phyloP scores from a whole-genome alignment of 352 stramenopile genomes.

The Globisporangium megalacanthum region DNA sequence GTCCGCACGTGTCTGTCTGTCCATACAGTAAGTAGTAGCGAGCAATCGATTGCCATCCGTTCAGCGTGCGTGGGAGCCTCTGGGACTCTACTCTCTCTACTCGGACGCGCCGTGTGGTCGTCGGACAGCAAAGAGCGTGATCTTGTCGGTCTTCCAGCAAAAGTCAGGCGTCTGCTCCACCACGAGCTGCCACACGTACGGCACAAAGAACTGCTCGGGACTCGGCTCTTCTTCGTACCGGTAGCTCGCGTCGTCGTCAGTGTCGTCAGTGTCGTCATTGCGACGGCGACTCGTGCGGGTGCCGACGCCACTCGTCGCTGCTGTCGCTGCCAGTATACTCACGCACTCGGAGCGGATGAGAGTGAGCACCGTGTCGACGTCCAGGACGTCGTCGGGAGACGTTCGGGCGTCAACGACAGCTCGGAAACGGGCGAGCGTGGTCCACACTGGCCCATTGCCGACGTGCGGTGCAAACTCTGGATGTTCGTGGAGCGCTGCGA shows the following conservation, averaged over 20 bases:
- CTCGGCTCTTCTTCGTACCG: constrained; percentile 69
- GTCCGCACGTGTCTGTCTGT: background rate
- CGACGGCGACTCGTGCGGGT: background rate
- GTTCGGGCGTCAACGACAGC: constrained; percentile 62
- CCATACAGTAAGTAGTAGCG: background rate
- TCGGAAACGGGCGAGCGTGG: constrained; percentile 55
- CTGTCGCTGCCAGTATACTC: constrained; percentile 48
- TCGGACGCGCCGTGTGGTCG: no score
- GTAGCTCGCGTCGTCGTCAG: constrained; percentile 69
- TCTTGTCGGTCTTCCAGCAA: constrained; percentile 76
- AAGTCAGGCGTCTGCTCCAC: constrained; percentile 73
- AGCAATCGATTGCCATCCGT: no score
- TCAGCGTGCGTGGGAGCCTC: no score
- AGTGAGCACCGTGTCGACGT: constrained; percentile 56
- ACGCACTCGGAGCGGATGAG: constrained; percentile 71
- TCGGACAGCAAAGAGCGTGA: constrained; percentile 61
- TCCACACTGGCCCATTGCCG: constrained; percentile 60
- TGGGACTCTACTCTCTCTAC: background rate
- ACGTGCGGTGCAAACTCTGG: constrained; percentile 55
- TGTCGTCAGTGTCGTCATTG: constrained; percentile 1
- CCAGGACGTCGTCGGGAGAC: constrained; percentile 41
- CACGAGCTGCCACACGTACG: constrained; percentile 73
- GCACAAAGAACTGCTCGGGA: constrained; percentile 74
- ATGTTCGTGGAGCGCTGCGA: constrained; percentile 45
- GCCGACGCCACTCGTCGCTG: constrained; percentile 13